Evolutionary conservation across 2,329 filamentous ascomycete species (phyloP).

Genomic region (Sporothrix globosa): DNA sequence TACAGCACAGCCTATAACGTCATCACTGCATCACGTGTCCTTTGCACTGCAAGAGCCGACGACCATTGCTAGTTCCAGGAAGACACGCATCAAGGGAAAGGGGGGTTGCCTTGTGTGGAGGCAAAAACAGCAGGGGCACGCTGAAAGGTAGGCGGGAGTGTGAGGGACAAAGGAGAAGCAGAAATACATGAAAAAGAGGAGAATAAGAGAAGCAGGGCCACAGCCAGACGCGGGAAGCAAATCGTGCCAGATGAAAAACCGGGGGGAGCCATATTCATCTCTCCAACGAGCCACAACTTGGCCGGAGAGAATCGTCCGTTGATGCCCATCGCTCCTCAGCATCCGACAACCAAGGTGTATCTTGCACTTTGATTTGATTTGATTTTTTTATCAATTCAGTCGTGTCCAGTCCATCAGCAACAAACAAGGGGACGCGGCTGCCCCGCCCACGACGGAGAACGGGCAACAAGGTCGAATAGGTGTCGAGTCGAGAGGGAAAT

Average conservation of each 20-base stretch:
- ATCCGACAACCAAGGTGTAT: not conserved
- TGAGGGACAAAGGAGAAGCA: not conserved
- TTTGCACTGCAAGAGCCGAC: constrained; percentile 10
- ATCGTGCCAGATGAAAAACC: constrained; percentile 29
- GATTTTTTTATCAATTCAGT: constrained; percentile 16
- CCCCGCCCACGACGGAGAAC: constrained; percentile 24
- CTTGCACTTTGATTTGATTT: constrained; percentile 20
- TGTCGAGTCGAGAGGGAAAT: constrained; percentile 2
- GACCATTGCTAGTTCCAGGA: not conserved
- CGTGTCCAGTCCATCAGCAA: not conserved
- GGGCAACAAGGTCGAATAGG: constrained; percentile 9
- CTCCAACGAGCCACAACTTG: constrained; percentile 28
- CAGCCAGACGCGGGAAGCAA: not conserved
- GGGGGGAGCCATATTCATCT: constrained; percentile 29
- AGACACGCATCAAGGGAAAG: not conserved
- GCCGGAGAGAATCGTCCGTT: constrained; percentile 30
- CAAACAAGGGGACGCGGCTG: constrained; percentile 6
- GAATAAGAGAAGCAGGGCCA: constrained; percentile 19
- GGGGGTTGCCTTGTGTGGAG: constrained; percentile 5
- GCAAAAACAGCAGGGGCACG: constrained; percentile 14
- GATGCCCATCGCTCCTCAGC: constrained; percentile 20
- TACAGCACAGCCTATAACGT: not conserved
- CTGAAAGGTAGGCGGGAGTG: constrained; percentile 9
- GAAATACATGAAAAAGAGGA: not conserved
- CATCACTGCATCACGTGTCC: constrained; percentile 4